phyloP scores from a whole-genome alignment of 129 eudicot genomes.

The Arctium lappa region DNA sequence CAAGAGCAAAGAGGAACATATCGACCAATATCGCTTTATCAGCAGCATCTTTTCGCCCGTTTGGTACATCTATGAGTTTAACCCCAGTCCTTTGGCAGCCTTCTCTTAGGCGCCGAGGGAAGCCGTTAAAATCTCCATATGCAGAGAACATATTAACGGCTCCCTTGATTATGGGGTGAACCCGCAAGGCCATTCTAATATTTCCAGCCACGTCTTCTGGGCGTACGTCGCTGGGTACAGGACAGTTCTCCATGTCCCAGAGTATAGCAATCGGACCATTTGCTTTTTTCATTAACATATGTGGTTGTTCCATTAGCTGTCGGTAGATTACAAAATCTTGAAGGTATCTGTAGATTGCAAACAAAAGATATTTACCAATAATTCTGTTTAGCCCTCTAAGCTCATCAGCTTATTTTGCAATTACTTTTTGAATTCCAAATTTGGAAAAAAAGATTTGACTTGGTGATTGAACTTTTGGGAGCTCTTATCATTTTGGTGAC shows the following conservation, averaged over 20 bases:
- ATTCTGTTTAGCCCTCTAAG: no score
- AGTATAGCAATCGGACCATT: conserved; percentile 79
- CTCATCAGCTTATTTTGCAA: neutral
- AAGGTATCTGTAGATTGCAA: conserved; percentile 19
- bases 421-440: neutral
- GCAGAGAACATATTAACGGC: conserved; percentile 85
- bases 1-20: conserved; percentile 96
- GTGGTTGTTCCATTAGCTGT: conserved; percentile 41
- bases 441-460: neutral
- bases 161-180: conserved; percentile 77
- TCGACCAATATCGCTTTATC: conserved; percentile 98
- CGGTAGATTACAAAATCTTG: conserved; percentile 12
- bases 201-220: conserved; percentile 93
- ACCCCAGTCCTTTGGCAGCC: conserved; percentile 98
- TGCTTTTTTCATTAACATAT: conserved; percentile 24
- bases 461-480: neutral
- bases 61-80: conserved; percentile 87
- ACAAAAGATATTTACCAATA: neutral
- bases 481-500: neutral
- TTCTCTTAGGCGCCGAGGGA: conserved; percentile 80
- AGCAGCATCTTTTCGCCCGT: conserved; percentile 97
- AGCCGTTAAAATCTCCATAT: conserved; percentile 86
- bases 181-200: conserved; percentile 79
- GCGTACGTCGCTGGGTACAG: conserved; percentile 76
- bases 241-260: conserved; percentile 99